A percentile compares a stretch with the other conserved stretches of the same genome.
These are phyloP conservation scores for Malassezia psittaci DNA, from an alignment of 1,284 basidiomycete species.

Conservation along the genomic window DNA sequence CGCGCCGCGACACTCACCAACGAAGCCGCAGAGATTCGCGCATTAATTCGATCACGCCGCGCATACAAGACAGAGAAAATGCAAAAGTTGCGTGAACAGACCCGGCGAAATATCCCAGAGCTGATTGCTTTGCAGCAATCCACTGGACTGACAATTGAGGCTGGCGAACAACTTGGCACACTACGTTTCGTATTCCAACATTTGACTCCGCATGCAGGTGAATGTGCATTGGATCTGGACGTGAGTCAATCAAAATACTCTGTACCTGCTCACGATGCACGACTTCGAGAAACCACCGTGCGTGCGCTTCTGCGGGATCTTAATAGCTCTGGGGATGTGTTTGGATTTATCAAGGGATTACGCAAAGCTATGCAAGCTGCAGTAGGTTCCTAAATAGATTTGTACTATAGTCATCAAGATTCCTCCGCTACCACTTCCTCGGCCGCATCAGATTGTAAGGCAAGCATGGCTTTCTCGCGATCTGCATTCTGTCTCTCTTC, in stretches of 20 bases:
- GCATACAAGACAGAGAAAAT: slow-evolving; percentile 23
- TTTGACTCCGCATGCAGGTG: slow-evolving; percentile 13
- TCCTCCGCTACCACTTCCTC: not conserved
- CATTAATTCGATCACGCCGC: slow-evolving; percentile 25
- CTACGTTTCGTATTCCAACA: slow-evolving; percentile 7
- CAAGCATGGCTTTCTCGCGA: not conserved
- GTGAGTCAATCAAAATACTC: slow-evolving; percentile 4
- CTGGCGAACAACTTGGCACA: slow-evolving; percentile 6
- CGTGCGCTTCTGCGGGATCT: slow-evolving; percentile 24
- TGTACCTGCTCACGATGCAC: slow-evolving; percentile 4
- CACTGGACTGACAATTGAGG: slow-evolving; percentile 27
- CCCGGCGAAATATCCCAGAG: slow-evolving; percentile 31
- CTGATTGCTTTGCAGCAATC: slow-evolving; percentile 24
- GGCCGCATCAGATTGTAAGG: not conserved
- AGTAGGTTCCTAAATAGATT: not conserved
- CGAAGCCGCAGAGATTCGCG: slow-evolving; percentile 27
- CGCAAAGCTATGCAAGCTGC: slow-evolving; percentile 8
- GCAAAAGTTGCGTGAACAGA: slow-evolving; percentile 25
- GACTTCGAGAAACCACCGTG: slow-evolving; percentile 5
- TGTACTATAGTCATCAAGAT: not conserved
- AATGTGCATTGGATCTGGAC: slow-evolving; percentile 12
- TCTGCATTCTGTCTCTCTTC: not conserved
- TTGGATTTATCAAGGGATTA: slow-evolving; percentile 22
- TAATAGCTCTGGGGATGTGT: slow-evolving; percentile 28
- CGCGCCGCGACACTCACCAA: slow-evolving; percentile 24